Base-by-base conservation (phyloP, 345 rosid species). In the Rhodamnia argentea region DNA sequence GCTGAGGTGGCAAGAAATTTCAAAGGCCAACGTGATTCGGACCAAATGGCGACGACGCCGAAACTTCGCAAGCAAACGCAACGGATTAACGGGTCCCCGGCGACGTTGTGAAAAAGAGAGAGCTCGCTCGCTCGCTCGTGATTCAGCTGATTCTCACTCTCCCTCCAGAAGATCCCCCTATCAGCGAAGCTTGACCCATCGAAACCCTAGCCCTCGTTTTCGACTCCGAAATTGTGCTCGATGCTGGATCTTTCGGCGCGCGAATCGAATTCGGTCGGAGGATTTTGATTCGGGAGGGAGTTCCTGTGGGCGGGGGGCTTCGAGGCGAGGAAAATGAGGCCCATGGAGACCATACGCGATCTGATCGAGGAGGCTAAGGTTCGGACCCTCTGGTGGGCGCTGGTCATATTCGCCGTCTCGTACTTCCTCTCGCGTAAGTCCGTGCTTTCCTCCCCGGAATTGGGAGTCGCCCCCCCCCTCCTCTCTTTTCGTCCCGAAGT, bases 341-440 rank as follows among this genome's bases (percentile, higher is more conserved):
- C 95, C 85, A 93, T 94, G 95, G 96, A 93, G 92, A 94, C 93
- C 85, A 91, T 98, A 88, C 93, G 94, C 86, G 99, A 98, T 95
- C 99, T 98, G 90, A 92, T 98, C 86, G 98, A 98, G 86, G 99
- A 98, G 86, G 99, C 96, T 32, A 96, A 96, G 90, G 57, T 92
- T 74, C 94, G 99, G 20, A 92, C 95, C 85, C 94, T 96, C 56
- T 95, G 95, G 95, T 98, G 99, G 99, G 91, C 91, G 20, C 87
- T 98, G 23, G 94, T 94, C 83, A 86, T 96, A 90, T 98, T 95
- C 87, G 86, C 91, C 85, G 90, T 95, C 86, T 93, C 98, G 50
- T 98, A 98, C 92, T 90, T 94, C 90, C 88, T 98, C 83, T 93
- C 99, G 32, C 98, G 99, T 98, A 91, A 91, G 98, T 89, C 74